Evolutionary conservation across 2,329 filamentous ascomycete species (phyloP).

Genomic region (Neofusicoccum kwambonambiense): DNA sequence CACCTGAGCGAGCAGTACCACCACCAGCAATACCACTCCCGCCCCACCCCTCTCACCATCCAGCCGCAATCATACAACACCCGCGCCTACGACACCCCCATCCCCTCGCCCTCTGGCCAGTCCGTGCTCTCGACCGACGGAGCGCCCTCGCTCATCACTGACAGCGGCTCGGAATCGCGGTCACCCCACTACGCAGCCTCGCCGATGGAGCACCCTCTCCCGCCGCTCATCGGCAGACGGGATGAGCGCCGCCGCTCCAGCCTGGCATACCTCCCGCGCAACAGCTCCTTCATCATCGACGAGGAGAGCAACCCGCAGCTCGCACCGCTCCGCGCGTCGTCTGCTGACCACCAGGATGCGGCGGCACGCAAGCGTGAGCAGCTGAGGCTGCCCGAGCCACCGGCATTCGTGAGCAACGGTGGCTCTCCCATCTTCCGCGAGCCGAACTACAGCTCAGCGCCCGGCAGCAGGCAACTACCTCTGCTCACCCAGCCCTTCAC

Average conservation of each 20-base stretch:
- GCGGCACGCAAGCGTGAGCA: conserved; percentile 26
- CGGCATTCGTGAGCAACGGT: background rate
- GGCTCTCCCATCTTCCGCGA: conserved; percentile 15
- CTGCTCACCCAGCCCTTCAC: conserved; percentile 32
- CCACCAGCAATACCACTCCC: conserved; percentile 19
- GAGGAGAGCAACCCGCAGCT: conserved; percentile 26
- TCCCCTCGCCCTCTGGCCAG: conserved; percentile 62
- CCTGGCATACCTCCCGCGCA: conserved; percentile 35
- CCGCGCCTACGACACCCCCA: conserved; percentile 52
- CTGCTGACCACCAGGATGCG: conserved; percentile 4
- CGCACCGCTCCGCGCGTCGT: background rate
- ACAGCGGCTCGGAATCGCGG: conserved; percentile 52
- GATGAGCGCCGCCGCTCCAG: conserved; percentile 38
- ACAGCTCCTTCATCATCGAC: conserved; percentile 38
- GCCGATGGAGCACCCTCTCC: conserved; percentile 44
- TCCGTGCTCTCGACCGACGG: conserved; percentile 64
- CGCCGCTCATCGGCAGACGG: conserved; percentile 34
- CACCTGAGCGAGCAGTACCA: conserved; percentile 21
- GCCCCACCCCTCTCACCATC: conserved; percentile 31
- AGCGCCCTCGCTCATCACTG: conserved; percentile 69
- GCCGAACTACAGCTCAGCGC: background rate
- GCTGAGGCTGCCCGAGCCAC: conserved; percentile 21
- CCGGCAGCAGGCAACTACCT: background rate
- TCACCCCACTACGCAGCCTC: conserved; percentile 48
- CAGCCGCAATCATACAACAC: conserved; percentile 23